These are phyloP conservation scores for Abelmoschus esculentus DNA, from an alignment of 345 rosid species.

Conservation along the genomic window DNA sequence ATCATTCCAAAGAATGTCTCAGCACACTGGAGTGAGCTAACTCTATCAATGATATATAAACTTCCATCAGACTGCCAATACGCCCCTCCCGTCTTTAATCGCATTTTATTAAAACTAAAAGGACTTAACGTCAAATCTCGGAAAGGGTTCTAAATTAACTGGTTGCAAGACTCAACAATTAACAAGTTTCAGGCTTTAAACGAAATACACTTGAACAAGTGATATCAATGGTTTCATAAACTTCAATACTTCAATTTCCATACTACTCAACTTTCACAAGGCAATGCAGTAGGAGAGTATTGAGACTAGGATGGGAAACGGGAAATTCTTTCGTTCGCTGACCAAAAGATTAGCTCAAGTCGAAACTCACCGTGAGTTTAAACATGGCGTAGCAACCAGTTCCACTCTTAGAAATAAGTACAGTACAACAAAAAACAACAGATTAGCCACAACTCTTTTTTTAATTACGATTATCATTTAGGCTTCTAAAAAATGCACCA, in stretches of 20 bases:
- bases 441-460: background rate
- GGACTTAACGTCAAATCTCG: background rate
- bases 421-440: background rate
- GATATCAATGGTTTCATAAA: background rate
- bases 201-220: background rate
- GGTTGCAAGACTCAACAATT: background rate
- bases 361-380: background rate
- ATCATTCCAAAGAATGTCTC: too few species aligned
- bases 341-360: background rate
- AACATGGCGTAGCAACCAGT: background rate
- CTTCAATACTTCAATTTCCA: background rate
- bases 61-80: background rate
- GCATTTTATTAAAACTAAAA: background rate
- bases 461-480: background rate
- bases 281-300: background rate
- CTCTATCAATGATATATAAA: background rate
- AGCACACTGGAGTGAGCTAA: background rate
- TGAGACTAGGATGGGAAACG: background rate
- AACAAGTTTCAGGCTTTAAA: conserved; percentile 4
- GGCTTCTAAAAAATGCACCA: background rate
- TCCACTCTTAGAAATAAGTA: background rate
- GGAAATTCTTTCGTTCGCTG: background rate
- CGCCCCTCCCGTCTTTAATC: background rate
- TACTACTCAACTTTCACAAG: background rate
- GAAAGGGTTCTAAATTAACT: background rate